Base-by-base conservation (phyloP, 1,139 yeast genomes). In the Meyerozyma smithsonii region DNA sequence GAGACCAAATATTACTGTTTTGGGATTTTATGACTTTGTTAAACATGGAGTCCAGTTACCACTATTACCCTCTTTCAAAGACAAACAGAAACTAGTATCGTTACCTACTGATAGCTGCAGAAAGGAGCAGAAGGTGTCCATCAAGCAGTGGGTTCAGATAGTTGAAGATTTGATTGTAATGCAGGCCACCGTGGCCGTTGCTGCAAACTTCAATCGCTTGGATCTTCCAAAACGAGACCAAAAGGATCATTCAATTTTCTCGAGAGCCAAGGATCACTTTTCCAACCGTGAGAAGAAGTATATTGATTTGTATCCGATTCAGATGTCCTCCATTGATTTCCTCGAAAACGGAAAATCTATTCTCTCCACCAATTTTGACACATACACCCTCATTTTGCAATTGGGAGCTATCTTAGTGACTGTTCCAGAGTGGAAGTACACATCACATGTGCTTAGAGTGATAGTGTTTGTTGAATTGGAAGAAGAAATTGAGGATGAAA, bases 301-400 rank as follows among this genome's bases (percentile, higher is more conserved):
- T 48, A 88, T 92, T 51, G 98, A 92, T 57, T 64, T 92, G 35
- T 92, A 92, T 58, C 98, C 98, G 0, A 89, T 92, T 50, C 98
- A 92, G 54, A 92, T 92, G 96, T 82, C 95, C 5, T 92, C 95
- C 1, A 79, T 82, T 39, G 77, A 84, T 42, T 72, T 76, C 38
- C 77, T 80, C 40, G 77, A 74, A 28, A 73, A 77, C 42, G 92
- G 92, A 7, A 77, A 78, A 42, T 77, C 85, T 12, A 81, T 87
- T 1, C 58, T 84, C 45, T 84, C 96, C 0, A 87, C 96, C 1
- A 92, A 92, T 55, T 88, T 92, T 56, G 98, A 92, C 57, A 92
- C 98, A 0, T 92, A 89, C 55, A 90, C 97, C 0, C 72, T 92
- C 54, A 92, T 92, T 49, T 66, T 92, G 43, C 98, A 92, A 54